Conservation (phyloP, 2,329 filamentous ascomycete genomes). For the Fusarium newnesense region DNA sequence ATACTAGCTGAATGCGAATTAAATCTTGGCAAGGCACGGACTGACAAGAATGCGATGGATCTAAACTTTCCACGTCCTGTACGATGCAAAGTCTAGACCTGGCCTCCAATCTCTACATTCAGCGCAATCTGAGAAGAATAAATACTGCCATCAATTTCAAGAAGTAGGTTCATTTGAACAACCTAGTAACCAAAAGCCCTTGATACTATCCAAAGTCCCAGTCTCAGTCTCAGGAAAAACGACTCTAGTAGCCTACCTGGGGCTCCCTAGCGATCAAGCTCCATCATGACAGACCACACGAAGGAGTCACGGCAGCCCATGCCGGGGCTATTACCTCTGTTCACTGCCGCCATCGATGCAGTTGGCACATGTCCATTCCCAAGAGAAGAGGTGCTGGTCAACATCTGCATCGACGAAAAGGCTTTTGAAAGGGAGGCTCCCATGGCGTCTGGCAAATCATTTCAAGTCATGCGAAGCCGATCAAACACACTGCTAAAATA, state of each 20-base stretch:
- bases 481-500: background rate
- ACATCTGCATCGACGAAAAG: background rate
- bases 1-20: background rate
- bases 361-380: background rate
- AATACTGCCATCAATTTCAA: background rate
- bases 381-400: background rate
- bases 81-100: background rate
- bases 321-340: background rate
- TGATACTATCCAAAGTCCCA: too few species aligned
- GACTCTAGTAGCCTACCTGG: too few species aligned
- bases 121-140: background rate
- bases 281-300: background rate
- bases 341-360: background rate
- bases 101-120: background rate
- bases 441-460: background rate
- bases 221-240: too few species aligned
- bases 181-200: too few species aligned
- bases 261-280: too few species aligned
- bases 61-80: background rate
- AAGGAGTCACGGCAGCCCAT: too few species aligned
- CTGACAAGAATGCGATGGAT: background rate
- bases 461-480: background rate
- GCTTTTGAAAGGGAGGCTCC: background rate
- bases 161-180: background rate
- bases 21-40: background rate